Evolutionary conservation across 2,329 filamentous ascomycete species (phyloP).

Genomic region (Epichloe aotearoae): DNA sequence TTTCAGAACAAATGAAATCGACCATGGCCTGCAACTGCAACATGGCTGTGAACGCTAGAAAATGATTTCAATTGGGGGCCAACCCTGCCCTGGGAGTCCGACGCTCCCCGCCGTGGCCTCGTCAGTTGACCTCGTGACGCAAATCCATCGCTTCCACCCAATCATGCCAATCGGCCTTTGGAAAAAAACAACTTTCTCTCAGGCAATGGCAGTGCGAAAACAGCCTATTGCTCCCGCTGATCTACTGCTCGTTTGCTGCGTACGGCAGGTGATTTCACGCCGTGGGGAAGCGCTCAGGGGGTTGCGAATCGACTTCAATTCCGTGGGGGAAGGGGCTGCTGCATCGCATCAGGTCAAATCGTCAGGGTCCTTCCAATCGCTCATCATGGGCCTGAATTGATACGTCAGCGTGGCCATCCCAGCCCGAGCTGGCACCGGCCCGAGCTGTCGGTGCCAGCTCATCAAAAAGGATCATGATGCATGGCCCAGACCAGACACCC

Average conservation of each 20-base stretch:
- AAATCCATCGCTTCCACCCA: neutral
- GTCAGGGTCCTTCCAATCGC: neutral
- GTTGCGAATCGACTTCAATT: too few species aligned
- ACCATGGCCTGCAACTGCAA: neutral
- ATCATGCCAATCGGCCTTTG: neutral
- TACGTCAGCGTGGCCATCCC: conserved; percentile 1
- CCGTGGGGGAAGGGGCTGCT: neutral
- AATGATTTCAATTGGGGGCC: neutral
- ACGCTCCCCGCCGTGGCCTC: neutral
- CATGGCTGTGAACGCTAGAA: neutral
- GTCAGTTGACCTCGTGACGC: conserved; percentile 8
- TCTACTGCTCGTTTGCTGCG: neutral
- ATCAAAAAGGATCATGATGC: neutral
- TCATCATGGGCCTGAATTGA: neutral
- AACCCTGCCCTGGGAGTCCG: neutral
- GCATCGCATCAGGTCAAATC: neutral
- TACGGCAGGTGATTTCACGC: neutral
- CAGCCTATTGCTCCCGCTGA: neutral
- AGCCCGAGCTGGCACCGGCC: conserved; percentile 2
- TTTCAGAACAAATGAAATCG: conserved; percentile 1
- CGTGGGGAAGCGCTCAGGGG: too few species aligned
- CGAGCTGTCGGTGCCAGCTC: conserved; percentile 5
- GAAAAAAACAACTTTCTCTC: neutral
- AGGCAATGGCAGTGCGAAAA: neutral
- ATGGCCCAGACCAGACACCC: neutral